phyloP scores from a whole-genome alignment of 306 rosid species.

The Alnus rubra region DNA sequence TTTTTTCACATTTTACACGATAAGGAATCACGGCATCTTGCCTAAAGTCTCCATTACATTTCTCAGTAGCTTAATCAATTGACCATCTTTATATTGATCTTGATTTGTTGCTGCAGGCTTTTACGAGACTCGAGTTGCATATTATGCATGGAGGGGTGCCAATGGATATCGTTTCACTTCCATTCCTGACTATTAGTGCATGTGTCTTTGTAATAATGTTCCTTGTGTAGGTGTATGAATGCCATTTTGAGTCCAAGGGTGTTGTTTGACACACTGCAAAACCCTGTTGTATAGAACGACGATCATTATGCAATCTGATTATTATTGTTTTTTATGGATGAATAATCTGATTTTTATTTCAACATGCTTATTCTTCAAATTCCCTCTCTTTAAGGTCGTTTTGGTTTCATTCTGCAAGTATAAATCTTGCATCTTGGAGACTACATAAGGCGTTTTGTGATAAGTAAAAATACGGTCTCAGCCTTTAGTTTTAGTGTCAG shows the following conservation, averaged over 20 bases:
- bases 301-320: background rate
- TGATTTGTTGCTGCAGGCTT: constrained; percentile 61
- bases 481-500: too few relatives aligned
- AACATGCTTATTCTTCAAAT: background rate
- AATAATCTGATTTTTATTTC: background rate
- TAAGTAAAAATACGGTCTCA: too few relatives aligned
- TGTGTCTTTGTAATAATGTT: background rate
- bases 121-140: constrained; percentile 90
- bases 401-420: too few relatives aligned
- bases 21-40: constrained; percentile 1
- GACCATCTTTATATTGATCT: background rate
- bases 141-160: constrained; percentile 95
- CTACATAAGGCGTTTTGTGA: too few relatives aligned
- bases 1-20: too few relatives aligned
- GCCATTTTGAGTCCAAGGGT: background rate
- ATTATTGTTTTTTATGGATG: too few relatives aligned
- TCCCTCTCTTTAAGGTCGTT: background rate
- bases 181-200: constrained; percentile 78
- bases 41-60: constrained; percentile 2
- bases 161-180: constrained; percentile 80
- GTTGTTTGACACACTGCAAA: background rate
- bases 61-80: background rate
- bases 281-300: background rate
- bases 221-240: background rate
- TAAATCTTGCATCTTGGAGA: too few relatives aligned